Evolutionary conservation across 192 early-diverging fungal genomes (phyloP), one percentile per base, ranked within the genome.

Genomic region (Backusella tuberculispora): DNA sequence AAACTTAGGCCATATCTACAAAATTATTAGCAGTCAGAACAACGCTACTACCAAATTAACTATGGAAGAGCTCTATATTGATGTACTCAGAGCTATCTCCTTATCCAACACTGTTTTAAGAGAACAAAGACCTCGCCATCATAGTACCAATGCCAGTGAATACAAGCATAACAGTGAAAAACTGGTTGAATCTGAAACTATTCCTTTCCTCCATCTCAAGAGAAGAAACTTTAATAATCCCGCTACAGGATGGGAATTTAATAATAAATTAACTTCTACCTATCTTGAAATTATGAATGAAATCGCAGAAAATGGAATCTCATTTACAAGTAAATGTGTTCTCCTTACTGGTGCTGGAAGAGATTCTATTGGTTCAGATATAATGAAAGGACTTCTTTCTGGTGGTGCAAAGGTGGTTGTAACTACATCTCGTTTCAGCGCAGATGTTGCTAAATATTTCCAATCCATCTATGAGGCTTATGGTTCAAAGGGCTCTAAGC

Each of bases 351-450:
- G 97, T 66, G 93, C 92, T 78, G 94, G 95, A 78, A 89, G 87
- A 66, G 95, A 89, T 66, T 97, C 96, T 0, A 98, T 98, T 76
- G 97, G 93, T 74, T 87, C 93, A 15, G 87, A 94, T 69, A 85
- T 97, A 48, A 82, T 98, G 64, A 89, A 92, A 80, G 90, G 90
- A 19, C 83, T 97, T 63, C 84, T 98, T 19, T 86, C 89, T 21
- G 97, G 96, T 75, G 97, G 97, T 72, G 94, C 93, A 60, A 84
- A 90, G 75, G 95, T 97, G 26, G 82, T 98, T 70, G 95, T 93
- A 10, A 98, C 97, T 12, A 98, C 97, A 34, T 97, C 95, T 6
- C 90, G 94, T 68, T 96, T 94, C 87, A 95, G 91, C 72, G 87
- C 85, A 71, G 78, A 84, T 1, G 90, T 88, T 10, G 92, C 92